Evolutionary conservation across 306 rosid species (phyloP), one percentile per base, ranked within the genome.

Genomic region (Quercus rubra): DNA sequence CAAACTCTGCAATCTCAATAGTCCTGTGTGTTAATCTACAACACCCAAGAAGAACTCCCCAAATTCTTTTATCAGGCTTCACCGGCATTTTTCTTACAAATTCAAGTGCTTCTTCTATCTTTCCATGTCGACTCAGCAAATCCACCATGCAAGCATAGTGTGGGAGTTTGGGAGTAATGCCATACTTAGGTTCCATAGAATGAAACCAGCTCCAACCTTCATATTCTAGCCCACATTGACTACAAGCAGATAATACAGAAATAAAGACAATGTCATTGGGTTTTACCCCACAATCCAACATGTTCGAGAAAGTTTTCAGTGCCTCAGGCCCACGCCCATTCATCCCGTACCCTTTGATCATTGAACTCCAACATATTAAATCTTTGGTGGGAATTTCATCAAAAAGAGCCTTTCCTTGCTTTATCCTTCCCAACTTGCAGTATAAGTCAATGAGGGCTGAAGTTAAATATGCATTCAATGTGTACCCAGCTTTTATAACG

Each of bases 91-190:
- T 73, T 58, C 56, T 79, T 35, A 73, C 74, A 63, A 79, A 79
- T 28, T 79, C 74, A 79, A 79, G 66, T 63, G 83, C 78, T 52
- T 54, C 74, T 72, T 28, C n/a, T 12, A 63, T 30, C 18, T 52
- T 79, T 73, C 78, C 83, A 51, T 59, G 67, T 12, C 69, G 15
- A 54, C 62, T 27, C 30, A 79, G 78, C 74, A 54, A 73, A 20
- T 62, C 78, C 57, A 73, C 78, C 69, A 79, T 73, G 55, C 78
- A 63, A 73, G 74, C 83, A 64, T 73, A 79, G 69, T 73, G 78
- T 15, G 78, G 31, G 43, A 63, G 57, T 6, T 28, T 52, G 9
- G 78, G 69, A 51, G 83, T 11, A 79, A 79, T 54, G 57, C 71
- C 63, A 73, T 63, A 73, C 68, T 33, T 31, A 3, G 55, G 58